A percentile compares a stretch with the other conserved stretches of the same genome.
Conservation (phyloP, 2,329 filamentous ascomycete species). For the Aspergillus alliaceus region DNA sequence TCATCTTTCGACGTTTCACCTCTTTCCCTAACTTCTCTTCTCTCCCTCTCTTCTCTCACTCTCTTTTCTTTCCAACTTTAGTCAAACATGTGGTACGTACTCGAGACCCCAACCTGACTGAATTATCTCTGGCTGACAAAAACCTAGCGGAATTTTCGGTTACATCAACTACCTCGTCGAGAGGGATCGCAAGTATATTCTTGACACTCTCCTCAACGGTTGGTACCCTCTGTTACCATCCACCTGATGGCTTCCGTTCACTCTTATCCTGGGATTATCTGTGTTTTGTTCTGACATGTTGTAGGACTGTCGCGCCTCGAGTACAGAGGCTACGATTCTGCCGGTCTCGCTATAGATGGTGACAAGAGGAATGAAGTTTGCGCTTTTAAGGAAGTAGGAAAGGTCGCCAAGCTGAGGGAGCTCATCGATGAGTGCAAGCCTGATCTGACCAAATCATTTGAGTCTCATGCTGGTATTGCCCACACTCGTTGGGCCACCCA, state of each 20-base stretch:
- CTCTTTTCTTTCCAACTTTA: no score
- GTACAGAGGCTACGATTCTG: slow-evolving; percentile 98
- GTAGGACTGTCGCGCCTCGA: slow-evolving; percentile 90
- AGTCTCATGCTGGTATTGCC: slow-evolving; percentile 97
- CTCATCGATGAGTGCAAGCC: slow-evolving; percentile 81
- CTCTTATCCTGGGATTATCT: background rate
- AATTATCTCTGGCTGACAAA: slow-evolving; percentile 14
- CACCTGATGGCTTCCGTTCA: background rate
- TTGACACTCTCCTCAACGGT: slow-evolving; percentile 96
- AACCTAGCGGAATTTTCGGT: slow-evolving; percentile 60
- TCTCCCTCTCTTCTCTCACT: background rate
- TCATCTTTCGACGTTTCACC: no score
- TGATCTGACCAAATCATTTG: slow-evolving; percentile 89
- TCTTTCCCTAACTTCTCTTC: slow-evolving; percentile 2
- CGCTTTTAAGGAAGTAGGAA: slow-evolving; percentile 98
- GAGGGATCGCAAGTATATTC: slow-evolving; percentile 95
- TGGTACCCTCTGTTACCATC: slow-evolving; percentile 40
- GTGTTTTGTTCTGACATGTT: background rate
- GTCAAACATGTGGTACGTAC: slow-evolving; percentile 41
- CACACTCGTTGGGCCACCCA: slow-evolving; percentile 99
- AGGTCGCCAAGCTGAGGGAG: slow-evolving; percentile 94
- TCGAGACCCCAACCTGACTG: background rate
- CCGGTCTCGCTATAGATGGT: slow-evolving; percentile 91
- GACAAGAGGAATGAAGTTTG: slow-evolving; percentile 98
- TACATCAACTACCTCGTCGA: slow-evolving; percentile 99